Percentiles rank a stretch among this genome's conserved stretches.
Evolutionary conservation across 805 yeast species (phyloP).

Genomic region (Kluyveromyces aestuarii): DNA sequence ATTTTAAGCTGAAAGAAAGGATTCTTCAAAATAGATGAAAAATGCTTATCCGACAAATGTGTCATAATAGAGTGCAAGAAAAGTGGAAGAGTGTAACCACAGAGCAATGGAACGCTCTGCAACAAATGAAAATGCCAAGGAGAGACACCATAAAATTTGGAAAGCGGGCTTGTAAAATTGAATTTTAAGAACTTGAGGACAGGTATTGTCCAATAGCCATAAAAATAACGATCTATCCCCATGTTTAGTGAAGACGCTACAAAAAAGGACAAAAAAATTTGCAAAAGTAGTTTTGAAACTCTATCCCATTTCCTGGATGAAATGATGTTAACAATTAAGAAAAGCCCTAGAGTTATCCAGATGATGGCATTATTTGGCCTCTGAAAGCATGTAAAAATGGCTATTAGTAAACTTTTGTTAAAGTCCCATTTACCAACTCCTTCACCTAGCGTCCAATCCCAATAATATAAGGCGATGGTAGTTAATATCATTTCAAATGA

Average conservation of each 20-base stretch:
- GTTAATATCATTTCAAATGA: conserved; percentile 70
- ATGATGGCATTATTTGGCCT: conserved; percentile 78
- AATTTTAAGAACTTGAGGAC: conserved; percentile 62
- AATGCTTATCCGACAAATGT: conserved; percentile 9
- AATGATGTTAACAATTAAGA: conserved; percentile 15
- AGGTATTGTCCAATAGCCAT: conserved; percentile 51
- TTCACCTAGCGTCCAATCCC: conserved; percentile 51
- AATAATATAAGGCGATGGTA: conserved; percentile 51
- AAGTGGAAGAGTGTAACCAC: conserved; percentile 59
- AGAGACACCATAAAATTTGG: conserved; percentile 77
- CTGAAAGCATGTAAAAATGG: conserved; percentile 55
- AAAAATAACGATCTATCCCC: conserved; percentile 50
- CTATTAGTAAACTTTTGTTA: conserved; percentile 38
- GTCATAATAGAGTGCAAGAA: conserved; percentile 36
- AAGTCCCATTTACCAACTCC: conserved; percentile 14
- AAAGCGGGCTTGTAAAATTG: conserved; percentile 63
- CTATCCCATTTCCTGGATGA: conserved; percentile 5
- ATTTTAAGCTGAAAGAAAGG: conserved; percentile 21
- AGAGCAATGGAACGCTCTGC: conserved; percentile 74
- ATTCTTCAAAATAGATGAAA: neutral
- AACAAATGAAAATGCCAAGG: conserved; percentile 77
- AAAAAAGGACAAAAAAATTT: conserved; percentile 12
- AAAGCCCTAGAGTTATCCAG: conserved; percentile 59
- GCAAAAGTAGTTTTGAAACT: conserved; percentile 12
- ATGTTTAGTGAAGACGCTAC: conserved; percentile 31